These are phyloP conservation scores for Phytophthora aleatoria DNA, from an alignment of 352 stramenopile genomes.

Conservation along the genomic window DNA sequence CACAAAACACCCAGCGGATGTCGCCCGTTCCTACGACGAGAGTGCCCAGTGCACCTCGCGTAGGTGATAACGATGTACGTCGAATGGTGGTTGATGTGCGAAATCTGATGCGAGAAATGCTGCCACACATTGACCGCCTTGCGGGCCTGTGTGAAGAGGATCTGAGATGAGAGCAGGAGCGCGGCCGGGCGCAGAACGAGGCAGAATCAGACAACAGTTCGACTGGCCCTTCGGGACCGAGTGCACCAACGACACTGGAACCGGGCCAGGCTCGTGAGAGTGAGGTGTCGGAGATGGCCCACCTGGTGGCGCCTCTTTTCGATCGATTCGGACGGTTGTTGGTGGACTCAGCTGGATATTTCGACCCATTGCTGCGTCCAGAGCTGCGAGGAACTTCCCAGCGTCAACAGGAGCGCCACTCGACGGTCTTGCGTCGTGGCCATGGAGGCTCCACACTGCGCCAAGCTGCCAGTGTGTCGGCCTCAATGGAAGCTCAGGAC, in stretches of 20 bases:
- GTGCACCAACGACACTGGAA: background rate
- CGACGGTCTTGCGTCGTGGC: slow-evolving; percentile 16
- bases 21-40: slow-evolving; percentile 62
- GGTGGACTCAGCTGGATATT: slow-evolving; percentile 61
- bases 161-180: slow-evolving; percentile 19
- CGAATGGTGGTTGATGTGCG: slow-evolving; percentile 59
- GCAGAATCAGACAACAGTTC: background rate
- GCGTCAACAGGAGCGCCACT: slow-evolving; percentile 38
- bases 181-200: background rate
- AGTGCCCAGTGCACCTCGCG: slow-evolving; percentile 54
- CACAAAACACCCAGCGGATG: slow-evolving; percentile 48
- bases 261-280: slow-evolving; percentile 14
- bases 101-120: slow-evolving; percentile 71
- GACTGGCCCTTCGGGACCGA: slow-evolving; percentile 1
- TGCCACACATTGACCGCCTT: slow-evolving; percentile 72
- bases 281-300: slow-evolving; percentile 67
- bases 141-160: slow-evolving; percentile 62
- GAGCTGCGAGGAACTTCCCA: slow-evolving; percentile 52
- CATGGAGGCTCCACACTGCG: slow-evolving; percentile 12
- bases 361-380: slow-evolving; percentile 66
- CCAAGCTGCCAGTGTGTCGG: slow-evolving; percentile 16
- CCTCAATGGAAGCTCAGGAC: slow-evolving; percentile 48
- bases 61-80: slow-evolving; percentile 50
- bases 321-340: slow-evolving; percentile 81
- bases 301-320: slow-evolving; percentile 76